Evolutionary conservation across 1,139 yeast species (phyloP), one percentile per base, ranked within the genome.

Genomic region (Pichia sp.): DNA sequence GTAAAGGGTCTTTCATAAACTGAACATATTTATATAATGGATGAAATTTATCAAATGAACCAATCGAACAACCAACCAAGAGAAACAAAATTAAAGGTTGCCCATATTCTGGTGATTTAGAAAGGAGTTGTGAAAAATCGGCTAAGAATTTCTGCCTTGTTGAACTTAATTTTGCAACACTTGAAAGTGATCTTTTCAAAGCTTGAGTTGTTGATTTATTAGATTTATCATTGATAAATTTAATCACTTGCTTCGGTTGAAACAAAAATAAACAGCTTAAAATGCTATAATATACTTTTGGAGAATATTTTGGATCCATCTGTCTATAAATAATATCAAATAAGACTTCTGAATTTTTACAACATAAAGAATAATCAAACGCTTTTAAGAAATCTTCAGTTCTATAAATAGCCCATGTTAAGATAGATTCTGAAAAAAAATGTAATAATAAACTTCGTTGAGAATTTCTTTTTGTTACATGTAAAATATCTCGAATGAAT

Each of bases 321-420:
- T 46, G 36, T 46, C 51, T 59, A 41, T 50, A 48, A 7, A 55
- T 37, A 7, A 44, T 26, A 27, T 62, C 66, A 45, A 61, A 60
- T 12, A 61, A 39, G 2, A 42, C 16, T 20, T 57, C 63, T 4
- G 54, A 54, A 30, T 51, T 49, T 9, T 49, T 31, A 9, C 39
- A 16, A 10, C 53, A 34, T 1, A 34, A 16, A 2, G 47, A 30
- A 35, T 47, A 44, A 5, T 49, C 45, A 6, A 51, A 33, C 4
- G 61, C 53, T 30, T 46, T 48, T 4, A 59, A 24, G 32, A 53
- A 62, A 37, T 79, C 83, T 12, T 62, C 60, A 0, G 87, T 79
- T 53, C 82, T 67, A n/a, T 81, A 68, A 42, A 73, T 65, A 22
- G 76, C 65, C 76, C 86, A 85, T 49, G 71, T 70, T 52, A 71